Base-by-base conservation (phyloP, 495 filamentous ascomycete species). In the Ascodesmis nigricans region DNA sequence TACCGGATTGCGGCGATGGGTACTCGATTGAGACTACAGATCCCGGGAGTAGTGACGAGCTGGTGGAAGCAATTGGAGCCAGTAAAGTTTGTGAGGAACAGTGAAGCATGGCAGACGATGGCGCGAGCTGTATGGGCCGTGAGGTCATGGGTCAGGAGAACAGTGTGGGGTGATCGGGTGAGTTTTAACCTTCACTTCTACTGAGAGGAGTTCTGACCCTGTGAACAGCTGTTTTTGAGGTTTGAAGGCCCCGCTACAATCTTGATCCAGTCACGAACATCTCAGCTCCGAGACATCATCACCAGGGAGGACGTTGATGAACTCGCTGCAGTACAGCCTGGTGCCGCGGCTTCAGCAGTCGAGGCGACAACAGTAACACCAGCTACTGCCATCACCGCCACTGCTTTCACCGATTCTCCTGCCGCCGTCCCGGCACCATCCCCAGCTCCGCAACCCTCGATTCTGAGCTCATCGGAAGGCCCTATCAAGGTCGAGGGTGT, bases 101-200 rank as follows among this genome's bases (percentile, higher is more conserved):
- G 77, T 1, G 53, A 63, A 7, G 67, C 68, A 1, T 93, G 79
- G 69, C 76, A 72, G 44, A 55, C 55, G 0, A 45, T 82, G 0
- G 63, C 67, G 33, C 58, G 56, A 7, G 40, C 70, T 14, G 43
- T 75, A 21, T 81, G 71, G 51, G 62, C 49, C 21, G 36, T 90
- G 11, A 64, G 78, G 21, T 84, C 78, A 1, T 75, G 76, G 55
- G 61, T 67, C 20, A 64, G 83, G 35, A 61, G 74, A 47, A 73
- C 73, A 2, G 75, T 97, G n/a, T 91, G 78, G 79, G 87, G 87
- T 19, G 87, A 97, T 53, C 58, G 84, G 42, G 72, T 77, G 59
- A 39, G 58, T 42, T 11, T n/a, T 2, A 10, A 10, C 29, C 18
- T 28, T 31, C 3, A 16, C 3, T 33, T 17, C 17, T 13, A 11